A percentile compares a stretch with the other conserved stretches of the same genome.
These are phyloP conservation scores for Crithidia acanthocephali DNA, from an alignment of 208 protist species.

Conservation along the genomic window DNA sequence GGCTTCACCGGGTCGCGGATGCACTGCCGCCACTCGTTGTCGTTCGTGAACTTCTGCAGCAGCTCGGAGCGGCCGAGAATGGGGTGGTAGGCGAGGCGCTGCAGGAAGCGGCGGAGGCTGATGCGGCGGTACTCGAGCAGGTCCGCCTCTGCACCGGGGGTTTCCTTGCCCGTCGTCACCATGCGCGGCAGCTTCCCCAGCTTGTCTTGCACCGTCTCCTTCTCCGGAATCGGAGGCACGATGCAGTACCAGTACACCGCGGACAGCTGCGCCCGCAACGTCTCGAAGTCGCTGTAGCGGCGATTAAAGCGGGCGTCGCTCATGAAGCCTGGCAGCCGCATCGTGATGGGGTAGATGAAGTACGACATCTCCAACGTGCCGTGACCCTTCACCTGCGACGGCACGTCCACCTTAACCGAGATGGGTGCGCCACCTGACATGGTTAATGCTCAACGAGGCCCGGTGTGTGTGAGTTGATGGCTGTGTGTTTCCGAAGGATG, in stretches of 20 bases:
- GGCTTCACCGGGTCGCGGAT: constrained; percentile 44
- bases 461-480: no score
- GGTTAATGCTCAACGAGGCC: no score
- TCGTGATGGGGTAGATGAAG: constrained; percentile 79
- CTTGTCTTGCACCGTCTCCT: constrained; percentile 76
- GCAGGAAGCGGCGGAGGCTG: constrained; percentile 77
- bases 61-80: constrained; percentile 54
- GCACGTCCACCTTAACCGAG: constrained; percentile 45
- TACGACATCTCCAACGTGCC: constrained; percentile 81
- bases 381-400: constrained; percentile 51
- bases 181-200: constrained; percentile 52
- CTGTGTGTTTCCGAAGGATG: no score
- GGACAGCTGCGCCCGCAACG: constrained; percentile 70
- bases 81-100: constrained; percentile 77
- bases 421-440: constrained; percentile 32
- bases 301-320: constrained; percentile 47
- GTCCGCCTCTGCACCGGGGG: constrained; percentile 28
- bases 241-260: constrained; percentile 80
- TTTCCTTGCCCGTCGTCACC: constrained; percentile 27
- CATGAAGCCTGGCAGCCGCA: constrained; percentile 45
- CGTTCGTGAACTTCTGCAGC: constrained; percentile 80
- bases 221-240: constrained; percentile 89
- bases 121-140: constrained; percentile 82
- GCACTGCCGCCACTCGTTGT: constrained; percentile 71
- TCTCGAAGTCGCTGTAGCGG: constrained; percentile 92